A percentile compares a stretch with the other conserved stretches of the same genome.
phyloP scores from a whole-genome alignment of 805 yeast genomes.

The Clavispora asparagi region DNA sequence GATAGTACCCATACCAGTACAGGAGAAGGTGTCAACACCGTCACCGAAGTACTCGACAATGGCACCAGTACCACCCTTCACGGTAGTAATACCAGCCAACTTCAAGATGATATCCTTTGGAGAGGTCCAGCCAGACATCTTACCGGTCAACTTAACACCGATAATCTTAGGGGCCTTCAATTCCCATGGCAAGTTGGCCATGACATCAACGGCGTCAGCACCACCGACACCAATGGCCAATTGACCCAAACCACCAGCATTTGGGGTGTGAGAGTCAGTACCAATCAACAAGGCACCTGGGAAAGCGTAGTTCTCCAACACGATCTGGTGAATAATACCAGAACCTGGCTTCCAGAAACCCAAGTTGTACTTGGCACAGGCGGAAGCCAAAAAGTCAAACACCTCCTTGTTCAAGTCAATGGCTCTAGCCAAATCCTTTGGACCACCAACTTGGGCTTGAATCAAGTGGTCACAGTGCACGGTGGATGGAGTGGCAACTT shows the following conservation, averaged over 20 bases:
- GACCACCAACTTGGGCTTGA: constrained; percentile 92
- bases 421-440: constrained; percentile 78
- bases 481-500: constrained; percentile 91
- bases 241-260: constrained; percentile 98
- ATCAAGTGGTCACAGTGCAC: constrained; percentile 98
- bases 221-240: constrained; percentile 99
- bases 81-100: constrained; percentile 91
- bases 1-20: constrained; percentile 99
- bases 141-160: constrained; percentile 93
- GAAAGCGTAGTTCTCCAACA: constrained; percentile 92
- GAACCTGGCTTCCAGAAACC: constrained; percentile 99
- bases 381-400: constrained; percentile 81
- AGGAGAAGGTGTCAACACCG: constrained; percentile 86
- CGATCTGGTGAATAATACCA: constrained; percentile 96
- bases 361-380: constrained; percentile 92
- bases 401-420: constrained; percentile 90
- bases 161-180: constrained; percentile 93
- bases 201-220: constrained; percentile 97
- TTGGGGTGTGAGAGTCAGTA: constrained; percentile 97
- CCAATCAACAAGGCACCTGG: constrained; percentile 97
- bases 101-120: constrained; percentile 94
- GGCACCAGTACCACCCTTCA: constrained; percentile 97
- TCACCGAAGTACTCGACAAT: constrained; percentile 96
- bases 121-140: constrained; percentile 90
- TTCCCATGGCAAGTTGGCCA: constrained; percentile 95